Evolutionary conservation across 352 stramenopile species (phyloP).

Genomic region (Pythium brachiatum): DNA sequence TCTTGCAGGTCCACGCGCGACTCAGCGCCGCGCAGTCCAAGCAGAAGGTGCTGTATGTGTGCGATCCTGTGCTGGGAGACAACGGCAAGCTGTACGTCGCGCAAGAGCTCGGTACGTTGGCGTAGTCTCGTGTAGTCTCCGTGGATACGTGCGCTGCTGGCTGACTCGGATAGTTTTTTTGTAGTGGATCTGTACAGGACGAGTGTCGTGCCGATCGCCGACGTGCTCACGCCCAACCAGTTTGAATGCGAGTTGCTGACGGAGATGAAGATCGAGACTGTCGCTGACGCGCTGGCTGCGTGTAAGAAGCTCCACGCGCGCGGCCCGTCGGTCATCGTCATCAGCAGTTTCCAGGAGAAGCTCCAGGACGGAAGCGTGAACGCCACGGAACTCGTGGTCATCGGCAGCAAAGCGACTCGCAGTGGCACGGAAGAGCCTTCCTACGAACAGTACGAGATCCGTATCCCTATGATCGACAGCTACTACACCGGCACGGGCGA

Average conservation of each 20-base stretch:
- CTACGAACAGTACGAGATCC: constrained; percentile 78
- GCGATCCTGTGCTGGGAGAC: constrained; percentile 82
- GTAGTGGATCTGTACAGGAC: constrained; percentile 78
- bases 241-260: constrained; percentile 84
- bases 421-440: constrained; percentile 8
- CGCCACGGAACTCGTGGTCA: constrained; percentile 56
- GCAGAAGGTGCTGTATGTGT: constrained; percentile 68
- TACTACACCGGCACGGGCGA: constrained; percentile 86
- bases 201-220: constrained; percentile 74
- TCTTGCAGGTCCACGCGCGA: constrained; percentile 63
- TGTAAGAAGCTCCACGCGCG: constrained; percentile 75
- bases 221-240: constrained; percentile 85
- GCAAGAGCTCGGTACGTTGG: constrained; percentile 56
- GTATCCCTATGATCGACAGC: constrained; percentile 72
- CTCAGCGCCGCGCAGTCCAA: constrained; percentile 50
- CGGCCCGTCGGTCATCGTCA: constrained; percentile 73
- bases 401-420: constrained; percentile 43
- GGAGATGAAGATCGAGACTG: constrained; percentile 58
- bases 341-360: constrained; percentile 74
- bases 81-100: constrained; percentile 81
- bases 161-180: too few relatives aligned
- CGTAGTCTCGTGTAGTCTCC: background rate
- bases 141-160: background rate
- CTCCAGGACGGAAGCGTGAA: constrained; percentile 20
- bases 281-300: constrained; percentile 62